phyloP scores from a whole-genome alignment of 2,329 filamentous ascomycete genomes.

The Aspergillus sp. region DNA sequence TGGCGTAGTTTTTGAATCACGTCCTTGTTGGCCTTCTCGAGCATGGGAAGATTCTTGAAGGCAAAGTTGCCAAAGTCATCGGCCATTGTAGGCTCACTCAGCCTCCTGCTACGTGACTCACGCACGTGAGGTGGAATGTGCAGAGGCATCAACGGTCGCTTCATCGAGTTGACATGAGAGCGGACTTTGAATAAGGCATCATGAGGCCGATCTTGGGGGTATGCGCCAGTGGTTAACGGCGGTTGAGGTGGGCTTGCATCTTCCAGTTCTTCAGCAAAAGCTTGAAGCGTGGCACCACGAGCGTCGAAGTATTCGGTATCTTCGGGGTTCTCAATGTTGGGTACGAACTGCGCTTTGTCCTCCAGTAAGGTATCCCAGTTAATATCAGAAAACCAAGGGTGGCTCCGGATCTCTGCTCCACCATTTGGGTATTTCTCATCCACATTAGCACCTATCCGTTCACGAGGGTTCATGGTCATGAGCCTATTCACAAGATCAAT shows the following conservation, averaged over 20 bases:
- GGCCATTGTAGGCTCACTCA: slow-evolving; percentile 83
- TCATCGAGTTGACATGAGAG: slow-evolving; percentile 82
- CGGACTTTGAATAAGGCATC: slow-evolving; percentile 89
- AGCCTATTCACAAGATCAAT: slow-evolving; percentile 93
- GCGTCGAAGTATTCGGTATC: slow-evolving; percentile 98
- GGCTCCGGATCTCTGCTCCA: slow-evolving; percentile 85
- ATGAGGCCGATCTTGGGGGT: slow-evolving; percentile 79
- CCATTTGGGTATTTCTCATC: slow-evolving; percentile 80
- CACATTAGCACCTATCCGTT: slow-evolving; percentile 81
- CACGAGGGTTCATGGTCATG: slow-evolving; percentile 77
- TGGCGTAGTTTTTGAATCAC: slow-evolving; percentile 94
- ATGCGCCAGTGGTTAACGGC: slow-evolving; percentile 70
- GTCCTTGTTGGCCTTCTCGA: slow-evolving; percentile 98
- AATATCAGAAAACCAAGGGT: slow-evolving; percentile 83
- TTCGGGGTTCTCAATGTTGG: slow-evolving; percentile 87
- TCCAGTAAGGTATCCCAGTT: slow-evolving; percentile 92
- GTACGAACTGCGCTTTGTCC: slow-evolving; percentile 94
- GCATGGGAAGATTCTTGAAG: slow-evolving; percentile 94
- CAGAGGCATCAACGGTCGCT: slow-evolving; percentile 88
- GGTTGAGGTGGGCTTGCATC: slow-evolving; percentile 78
- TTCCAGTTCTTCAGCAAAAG: slow-evolving; percentile 91
- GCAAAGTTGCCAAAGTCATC: slow-evolving; percentile 97
- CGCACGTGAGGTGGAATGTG: slow-evolving; percentile 96
- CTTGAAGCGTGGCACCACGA: slow-evolving; percentile 85
- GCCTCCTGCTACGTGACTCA: slow-evolving; percentile 79